These are phyloP conservation scores for Fusarium xylarioides DNA, from an alignment of 2,329 filamentous ascomycete species.

Conservation along the genomic window DNA sequence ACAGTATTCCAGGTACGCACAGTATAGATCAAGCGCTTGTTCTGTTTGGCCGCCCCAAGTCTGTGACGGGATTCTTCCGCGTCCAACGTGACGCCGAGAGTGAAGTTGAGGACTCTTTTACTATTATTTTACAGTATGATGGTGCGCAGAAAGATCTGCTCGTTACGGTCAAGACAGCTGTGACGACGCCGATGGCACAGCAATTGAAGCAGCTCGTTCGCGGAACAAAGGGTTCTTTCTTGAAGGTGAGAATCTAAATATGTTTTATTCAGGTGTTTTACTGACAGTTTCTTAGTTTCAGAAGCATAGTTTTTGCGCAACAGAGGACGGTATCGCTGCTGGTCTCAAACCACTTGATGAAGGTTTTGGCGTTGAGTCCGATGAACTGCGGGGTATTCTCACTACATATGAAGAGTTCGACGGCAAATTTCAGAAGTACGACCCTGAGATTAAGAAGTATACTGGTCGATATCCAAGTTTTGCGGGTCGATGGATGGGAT, in stretches of 20 bases:
- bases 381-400: slow-evolving; percentile 41
- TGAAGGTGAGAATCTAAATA: slow-evolving; percentile 8
- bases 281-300: slow-evolving; percentile 61
- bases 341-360: slow-evolving; percentile 23
- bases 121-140: slow-evolving; percentile 67
- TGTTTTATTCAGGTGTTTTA: fast-evolving
- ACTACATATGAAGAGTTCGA: slow-evolving; percentile 52
- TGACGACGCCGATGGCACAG: slow-evolving; percentile 24
- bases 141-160: slow-evolving; percentile 46
- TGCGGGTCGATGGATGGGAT: slow-evolving; percentile 50
- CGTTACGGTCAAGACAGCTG: slow-evolving; percentile 33
- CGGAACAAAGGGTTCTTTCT: slow-evolving; percentile 34
- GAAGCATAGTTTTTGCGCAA: slow-evolving; percentile 47
- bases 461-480: slow-evolving; percentile 51
- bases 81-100: slow-evolving; percentile 30
- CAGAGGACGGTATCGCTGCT: slow-evolving; percentile 33
- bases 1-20: slow-evolving; percentile 22
- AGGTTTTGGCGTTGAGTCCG: slow-evolving; percentile 26
- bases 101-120: slow-evolving; percentile 59
- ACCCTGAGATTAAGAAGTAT: slow-evolving; percentile 46
- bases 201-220: slow-evolving; percentile 32
- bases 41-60: slow-evolving; percentile 24
- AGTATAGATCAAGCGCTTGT: slow-evolving; percentile 37
- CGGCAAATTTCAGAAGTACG: slow-evolving; percentile 41
- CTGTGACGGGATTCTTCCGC: slow-evolving; percentile 37